phyloP scores from a whole-genome alignment of 345 rosid genomes.

The Microthlaspi erraticum region DNA sequence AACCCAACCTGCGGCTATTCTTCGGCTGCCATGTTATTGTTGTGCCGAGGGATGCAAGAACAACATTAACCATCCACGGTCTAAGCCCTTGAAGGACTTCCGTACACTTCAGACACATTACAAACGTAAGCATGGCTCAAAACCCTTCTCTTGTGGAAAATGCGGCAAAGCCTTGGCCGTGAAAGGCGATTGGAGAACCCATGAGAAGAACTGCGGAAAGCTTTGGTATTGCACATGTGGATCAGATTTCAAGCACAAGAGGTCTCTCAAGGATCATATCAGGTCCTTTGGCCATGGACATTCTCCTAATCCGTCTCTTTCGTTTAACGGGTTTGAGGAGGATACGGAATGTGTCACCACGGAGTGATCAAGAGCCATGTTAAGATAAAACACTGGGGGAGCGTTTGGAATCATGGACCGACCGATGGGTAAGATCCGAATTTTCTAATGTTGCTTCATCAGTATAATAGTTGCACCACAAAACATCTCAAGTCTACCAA shows the following conservation, averaged over 20 bases:
- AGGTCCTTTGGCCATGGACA: constrained; percentile 86
- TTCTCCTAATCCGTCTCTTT: constrained; percentile 52
- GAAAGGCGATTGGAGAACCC: constrained; percentile 97
- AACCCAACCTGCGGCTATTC: constrained; percentile 85
- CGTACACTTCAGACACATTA: constrained; percentile 98
- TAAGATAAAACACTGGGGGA: constrained; percentile 29
- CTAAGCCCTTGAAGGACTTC: constrained; percentile 90
- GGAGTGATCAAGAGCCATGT: constrained; percentile 21
- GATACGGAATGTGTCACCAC: constrained; percentile 45
- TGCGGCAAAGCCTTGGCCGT: constrained; percentile 95
- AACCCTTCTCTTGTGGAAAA: constrained; percentile 88
- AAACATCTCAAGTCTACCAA: constrained; percentile 41
- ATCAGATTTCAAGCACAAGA: constrained; percentile 94
- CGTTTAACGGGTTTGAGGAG: constrained; percentile 39
- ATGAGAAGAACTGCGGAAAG: constrained; percentile 97
- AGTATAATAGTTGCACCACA: neutral
- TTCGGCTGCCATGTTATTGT: constrained; percentile 90
- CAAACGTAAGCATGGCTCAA: constrained; percentile 96
- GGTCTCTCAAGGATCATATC: constrained; percentile 94
- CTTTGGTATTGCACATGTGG: constrained; percentile 97
- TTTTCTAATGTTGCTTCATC: constrained; percentile 43
- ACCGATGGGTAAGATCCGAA: constrained; percentile 37
- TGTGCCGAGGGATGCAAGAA: constrained; percentile 92
- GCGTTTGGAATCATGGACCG: constrained; percentile 15
- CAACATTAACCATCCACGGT: constrained; percentile 93